Base-by-base conservation (phyloP, 768 basidiomycete species). In the Lactarius hengduanensis region DNA sequence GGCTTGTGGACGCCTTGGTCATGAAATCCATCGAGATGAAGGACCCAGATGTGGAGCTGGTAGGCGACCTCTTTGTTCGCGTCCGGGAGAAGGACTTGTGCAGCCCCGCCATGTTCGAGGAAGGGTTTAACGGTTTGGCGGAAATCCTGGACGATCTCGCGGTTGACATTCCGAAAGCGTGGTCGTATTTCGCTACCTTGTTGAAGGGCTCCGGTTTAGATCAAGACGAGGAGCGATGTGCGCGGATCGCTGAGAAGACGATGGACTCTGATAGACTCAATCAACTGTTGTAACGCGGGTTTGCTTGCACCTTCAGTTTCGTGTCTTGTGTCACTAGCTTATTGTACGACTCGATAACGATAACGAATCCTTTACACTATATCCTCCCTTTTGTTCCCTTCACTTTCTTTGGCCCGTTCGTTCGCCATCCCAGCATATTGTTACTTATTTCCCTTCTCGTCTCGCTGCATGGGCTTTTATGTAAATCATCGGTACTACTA, bases 91-190 rank as follows among this genome's bases (percentile, higher is more conserved):
- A 88, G 78, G 80, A 79, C 50, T 78, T 88, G 36, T 86, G 88
- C 69, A 80, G 85, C 1, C 59, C 81, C 4, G 83, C 82, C 4
- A 76, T 83, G 3, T 88, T 97, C 75, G 89, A 93, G 77, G 83
- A 88, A 65, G 92, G 93, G 16, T 87, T 96, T 75, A 74, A 73
- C 56, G 81, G 83, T 0, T 81, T 86, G 59, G 86, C 88, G 32
- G 92, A 94, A 76, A 77, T 88, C 63, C 82, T 98, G 72, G 93
- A 94, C 72, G 95, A 98, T 73, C 84, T 95, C 65, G 88, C 89
- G 36, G 88, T 95, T 71, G 95, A 98, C 75, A 91, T 90, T 56
- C 96, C 96, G 10, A 89, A 88, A 73, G 96, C 94, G 0, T 89
- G 89, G 79, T 76, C 82, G 53, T 84, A 88, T 65, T 87, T 93